A percentile compares a stretch with the other conserved stretches of the same genome.
These are phyloP conservation scores for Astragalus glycyphyllos DNA, from an alignment of 306 rosid species.

Conservation along the genomic window DNA sequence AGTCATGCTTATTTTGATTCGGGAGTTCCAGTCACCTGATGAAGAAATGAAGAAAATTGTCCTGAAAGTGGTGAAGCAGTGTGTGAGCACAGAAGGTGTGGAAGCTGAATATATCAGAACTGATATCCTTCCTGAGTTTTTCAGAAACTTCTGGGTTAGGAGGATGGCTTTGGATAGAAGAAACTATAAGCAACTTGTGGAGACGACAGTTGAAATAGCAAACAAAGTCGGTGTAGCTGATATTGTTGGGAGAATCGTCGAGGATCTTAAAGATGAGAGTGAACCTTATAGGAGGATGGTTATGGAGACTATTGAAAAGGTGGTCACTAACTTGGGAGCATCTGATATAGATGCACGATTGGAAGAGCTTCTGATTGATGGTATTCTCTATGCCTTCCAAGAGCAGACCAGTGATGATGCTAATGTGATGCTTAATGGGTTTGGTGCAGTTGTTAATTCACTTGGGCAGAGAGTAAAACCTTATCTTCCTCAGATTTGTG, in stretches of 20 bases:
- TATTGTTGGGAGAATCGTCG: slow-evolving; percentile 91
- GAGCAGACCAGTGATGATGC: slow-evolving; percentile 99
- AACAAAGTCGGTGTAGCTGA: slow-evolving; percentile 97
- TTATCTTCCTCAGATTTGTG: slow-evolving; percentile 95
- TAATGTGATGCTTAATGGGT: slow-evolving; percentile 96
- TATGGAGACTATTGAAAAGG: slow-evolving; percentile 98
- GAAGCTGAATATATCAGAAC: slow-evolving; percentile 76
- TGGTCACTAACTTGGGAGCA: slow-evolving; percentile 89
- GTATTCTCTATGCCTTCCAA: slow-evolving; percentile 96
- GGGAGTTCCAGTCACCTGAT: slow-evolving; percentile 97
- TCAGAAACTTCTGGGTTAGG: slow-evolving; percentile 93
- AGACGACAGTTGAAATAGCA: slow-evolving; percentile 94
- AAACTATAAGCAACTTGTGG: slow-evolving; percentile 91
- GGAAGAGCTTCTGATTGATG: slow-evolving; percentile 96
- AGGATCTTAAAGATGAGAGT: slow-evolving; percentile 98
- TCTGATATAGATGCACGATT: slow-evolving; percentile 87
- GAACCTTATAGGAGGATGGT: slow-evolving; percentile 98
- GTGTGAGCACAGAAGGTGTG: slow-evolving; percentile 96
- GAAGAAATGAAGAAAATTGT: slow-evolving; percentile 99
- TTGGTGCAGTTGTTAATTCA: slow-evolving; percentile 94
- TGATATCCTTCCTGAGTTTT: slow-evolving; percentile 78
- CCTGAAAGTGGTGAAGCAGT: slow-evolving; percentile 93
- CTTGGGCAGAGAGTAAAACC: slow-evolving; percentile 95
- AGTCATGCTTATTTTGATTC: slow-evolving; percentile 87
- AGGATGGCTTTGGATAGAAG: slow-evolving; percentile 98